Evolutionary conservation across 2,329 filamentous ascomycete genomes (phyloP).

Genomic region (Pseudogymnoascus sp.): DNA sequence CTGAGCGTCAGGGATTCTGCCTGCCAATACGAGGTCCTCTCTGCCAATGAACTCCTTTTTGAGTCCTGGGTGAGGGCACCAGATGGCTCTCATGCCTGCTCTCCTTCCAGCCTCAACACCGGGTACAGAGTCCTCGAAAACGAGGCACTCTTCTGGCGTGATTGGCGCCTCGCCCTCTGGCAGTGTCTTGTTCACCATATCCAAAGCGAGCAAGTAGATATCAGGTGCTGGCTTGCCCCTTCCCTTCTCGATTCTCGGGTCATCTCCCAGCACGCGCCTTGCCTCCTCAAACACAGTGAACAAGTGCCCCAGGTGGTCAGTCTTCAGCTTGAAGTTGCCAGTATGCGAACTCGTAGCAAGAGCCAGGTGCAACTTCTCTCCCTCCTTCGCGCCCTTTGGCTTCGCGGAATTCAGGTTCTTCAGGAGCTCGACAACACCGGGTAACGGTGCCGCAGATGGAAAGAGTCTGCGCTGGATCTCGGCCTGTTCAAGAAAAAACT

Average conservation of each 20-base stretch:
- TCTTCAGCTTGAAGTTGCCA: conserved; percentile 32
- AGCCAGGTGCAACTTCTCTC: conserved; percentile 61
- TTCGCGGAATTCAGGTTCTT: conserved; percentile 37
- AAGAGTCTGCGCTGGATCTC: conserved; percentile 66
- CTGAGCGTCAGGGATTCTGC: conserved; percentile 51
- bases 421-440: conserved; percentile 67
- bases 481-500: conserved; percentile 54
- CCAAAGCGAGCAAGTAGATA: conserved; percentile 81
- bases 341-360: conserved; percentile 63
- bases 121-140: conserved; percentile 92
- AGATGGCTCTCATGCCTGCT: conserved; percentile 90
- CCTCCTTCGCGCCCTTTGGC: conserved; percentile 21
- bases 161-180: conserved; percentile 55
- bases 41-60: conserved; percentile 66
- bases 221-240: conserved; percentile 92
- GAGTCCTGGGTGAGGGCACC: conserved; percentile 79
- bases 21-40: conserved; percentile 76
- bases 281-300: conserved; percentile 58
- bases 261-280: conserved; percentile 79
- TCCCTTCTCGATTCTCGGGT: conserved; percentile 64
- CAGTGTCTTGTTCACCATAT: conserved; percentile 72
- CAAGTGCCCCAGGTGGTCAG: conserved; percentile 44
- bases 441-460: conserved; percentile 63
- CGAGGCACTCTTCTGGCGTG: conserved; percentile 77
- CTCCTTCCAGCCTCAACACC: conserved; percentile 85